Percentiles rank a stretch among this genome's conserved stretches.
These are phyloP conservation scores for Phylloporus arenicola DNA, from an alignment of 768 basidiomycete genomes.

Conservation along the genomic window DNA sequence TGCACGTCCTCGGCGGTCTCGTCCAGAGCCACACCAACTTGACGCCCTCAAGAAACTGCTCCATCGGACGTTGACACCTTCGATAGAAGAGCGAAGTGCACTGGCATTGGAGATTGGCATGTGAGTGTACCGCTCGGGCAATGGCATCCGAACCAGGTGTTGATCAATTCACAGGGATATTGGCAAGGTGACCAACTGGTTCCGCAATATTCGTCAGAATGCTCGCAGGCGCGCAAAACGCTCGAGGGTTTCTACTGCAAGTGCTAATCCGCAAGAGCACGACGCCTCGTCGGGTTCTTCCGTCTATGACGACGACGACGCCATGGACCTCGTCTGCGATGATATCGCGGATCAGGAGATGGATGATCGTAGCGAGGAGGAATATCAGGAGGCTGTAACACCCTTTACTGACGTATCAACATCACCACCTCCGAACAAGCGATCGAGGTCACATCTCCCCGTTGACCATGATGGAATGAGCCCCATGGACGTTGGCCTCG, in stretches of 20 bases:
- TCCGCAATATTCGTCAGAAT: constrained; percentile 77
- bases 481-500: constrained; percentile 32
- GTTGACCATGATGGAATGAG: constrained; percentile 25
- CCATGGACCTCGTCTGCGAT: constrained; percentile 46
- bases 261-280: constrained; percentile 39
- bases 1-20: constrained; percentile 61
- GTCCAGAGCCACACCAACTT: constrained; percentile 76
- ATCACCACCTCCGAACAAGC: constrained; percentile 32
- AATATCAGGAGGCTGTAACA: constrained; percentile 69
- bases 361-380: constrained; percentile 55
- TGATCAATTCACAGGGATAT: constrained; percentile 51
- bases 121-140: constrained; percentile 34
- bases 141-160: background rate
- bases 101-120: constrained; percentile 76
- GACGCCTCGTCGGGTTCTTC: constrained; percentile 50
- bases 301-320: constrained; percentile 38
- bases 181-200: constrained; percentile 85
- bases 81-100: constrained; percentile 72
- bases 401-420: constrained; percentile 55
- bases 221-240: constrained; percentile 66
- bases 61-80: constrained; percentile 62
- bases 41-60: constrained; percentile 69
- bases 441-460: constrained; percentile 26
- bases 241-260: constrained; percentile 35
- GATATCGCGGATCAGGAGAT: constrained; percentile 47